Percentiles rank a stretch among this genome's conserved stretches.
Conservation (phyloP, 495 filamentous ascomycete species). For the Daldinia childiae region DNA sequence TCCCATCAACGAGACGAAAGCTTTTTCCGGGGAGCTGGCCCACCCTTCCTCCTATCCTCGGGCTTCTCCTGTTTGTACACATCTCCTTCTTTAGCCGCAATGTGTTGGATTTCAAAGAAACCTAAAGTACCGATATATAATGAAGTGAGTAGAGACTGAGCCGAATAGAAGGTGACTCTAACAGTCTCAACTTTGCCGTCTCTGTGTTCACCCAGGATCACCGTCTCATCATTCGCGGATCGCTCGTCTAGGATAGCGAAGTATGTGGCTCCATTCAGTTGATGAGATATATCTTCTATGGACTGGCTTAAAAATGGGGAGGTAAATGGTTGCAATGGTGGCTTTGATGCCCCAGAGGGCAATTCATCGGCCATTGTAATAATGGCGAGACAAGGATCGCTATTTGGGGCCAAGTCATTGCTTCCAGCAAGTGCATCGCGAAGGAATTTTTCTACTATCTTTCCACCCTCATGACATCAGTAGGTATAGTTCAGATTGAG, state of each 20-base stretch:
- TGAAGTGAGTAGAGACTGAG: slow-evolving; percentile 5
- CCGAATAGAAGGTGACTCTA: slow-evolving; percentile 14
- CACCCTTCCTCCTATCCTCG: slow-evolving; percentile 7
- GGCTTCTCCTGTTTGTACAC: slow-evolving; percentile 5
- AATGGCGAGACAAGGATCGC: slow-evolving; percentile 16
- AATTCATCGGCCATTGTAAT: not conserved
- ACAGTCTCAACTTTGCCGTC: not conserved
- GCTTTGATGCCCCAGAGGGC: not conserved
- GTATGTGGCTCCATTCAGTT: not conserved
- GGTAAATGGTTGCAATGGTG: not conserved
- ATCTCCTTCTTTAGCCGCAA: slow-evolving; percentile 12
- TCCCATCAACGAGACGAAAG: slow-evolving; percentile 2
- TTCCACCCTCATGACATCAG: slow-evolving; percentile 6
- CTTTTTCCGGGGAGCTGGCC: slow-evolving; percentile 8
- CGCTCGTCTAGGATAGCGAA: slow-evolving; percentile 23
- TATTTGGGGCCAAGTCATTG: slow-evolving; percentile 9
- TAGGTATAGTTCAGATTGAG: not conserved
- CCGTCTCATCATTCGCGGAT: slow-evolving; percentile 17
- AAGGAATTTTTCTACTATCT: slow-evolving; percentile 15
- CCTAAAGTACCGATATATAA: not conserved
- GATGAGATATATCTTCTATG: slow-evolving; percentile 6
- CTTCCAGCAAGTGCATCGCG: not conserved
- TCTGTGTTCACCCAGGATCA: not conserved
- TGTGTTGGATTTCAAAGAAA: slow-evolving; percentile 17
- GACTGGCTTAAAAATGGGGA: slow-evolving; percentile 9